Conservation (phyloP, 73 alveolate species). For the Urostyla sp. region DNA sequence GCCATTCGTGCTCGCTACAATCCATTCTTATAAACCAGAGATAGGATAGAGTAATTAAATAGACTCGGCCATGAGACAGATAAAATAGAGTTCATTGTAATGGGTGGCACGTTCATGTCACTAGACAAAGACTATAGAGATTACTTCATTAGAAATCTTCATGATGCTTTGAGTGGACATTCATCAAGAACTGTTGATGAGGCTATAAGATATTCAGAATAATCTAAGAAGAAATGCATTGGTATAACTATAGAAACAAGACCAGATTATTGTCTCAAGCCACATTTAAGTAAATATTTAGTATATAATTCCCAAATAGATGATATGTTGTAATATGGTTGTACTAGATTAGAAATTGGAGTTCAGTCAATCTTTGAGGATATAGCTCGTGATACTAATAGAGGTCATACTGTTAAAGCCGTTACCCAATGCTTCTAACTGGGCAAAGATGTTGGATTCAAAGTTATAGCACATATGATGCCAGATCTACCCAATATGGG, state of each 20-base stretch:
- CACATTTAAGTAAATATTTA: too few species aligned
- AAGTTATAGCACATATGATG: conserved; percentile 98
- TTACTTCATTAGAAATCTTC: conserved; percentile 97
- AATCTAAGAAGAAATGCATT: conserved; percentile 95
- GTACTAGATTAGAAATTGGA: conserved; percentile 98
- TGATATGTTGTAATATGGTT: conserved; percentile 96
- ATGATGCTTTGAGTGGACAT: conserved; percentile 98
- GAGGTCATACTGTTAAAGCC: conserved; percentile 98
- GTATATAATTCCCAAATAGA: background rate
- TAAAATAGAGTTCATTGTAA: conserved; percentile 96
- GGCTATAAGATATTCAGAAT: conserved; percentile 95
- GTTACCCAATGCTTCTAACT: conserved; percentile 92
- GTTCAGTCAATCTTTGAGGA: conserved; percentile 97
- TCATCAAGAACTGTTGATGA: conserved; percentile 88
- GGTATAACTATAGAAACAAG: conserved; percentile 98
- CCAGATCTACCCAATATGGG: conserved; percentile 99
- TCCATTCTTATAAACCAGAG: conserved; percentile 96
- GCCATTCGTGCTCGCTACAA: conserved; percentile 99
- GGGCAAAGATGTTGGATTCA: conserved; percentile 96
- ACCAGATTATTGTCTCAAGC: conserved; percentile 97
- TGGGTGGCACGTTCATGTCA: conserved; percentile 99
- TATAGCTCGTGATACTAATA: conserved; percentile 97
- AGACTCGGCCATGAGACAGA: conserved; percentile 98
- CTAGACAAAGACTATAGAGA: conserved; percentile 95
- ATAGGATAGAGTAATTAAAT: conserved; percentile 95